Base-by-base conservation (phyloP, 164 flowering plant genomes). In the Tetracentron sinense region DNA sequence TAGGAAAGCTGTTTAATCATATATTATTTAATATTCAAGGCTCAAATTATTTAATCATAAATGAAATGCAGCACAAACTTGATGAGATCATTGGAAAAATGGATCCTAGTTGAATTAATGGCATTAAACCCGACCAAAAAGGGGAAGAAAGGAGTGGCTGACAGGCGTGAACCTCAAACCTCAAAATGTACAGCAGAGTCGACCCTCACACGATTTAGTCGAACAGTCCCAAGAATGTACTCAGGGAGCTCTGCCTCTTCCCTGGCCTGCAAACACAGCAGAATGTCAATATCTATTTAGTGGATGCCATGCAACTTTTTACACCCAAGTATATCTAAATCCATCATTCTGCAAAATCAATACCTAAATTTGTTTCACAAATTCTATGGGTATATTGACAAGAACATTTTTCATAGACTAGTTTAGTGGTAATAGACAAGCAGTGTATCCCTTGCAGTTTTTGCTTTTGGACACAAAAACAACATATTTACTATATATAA, bases 171-270 rank as follows among this genome's bases (percentile, higher is more conserved):
- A 51, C 67, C 66, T 72, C 81, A 79, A 64, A n/a, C 67, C 64
- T 71, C 74, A 21, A 77, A 73, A 17, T 68, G 65, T 52, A 82
- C 79, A 72, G 98, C 98, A 62, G 95, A 76, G 4, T 91, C 93
- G 12, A 67, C 83, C 64, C 60, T 82, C 31, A 94, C 62, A 31
- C 89, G 87, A 54, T 81, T 94, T 59, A 94, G 73, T 53, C 96
- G 76, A 64, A 89, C 96, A 30, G 97, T 87, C 30, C 98, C 98
- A 58, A 94, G 91, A 76, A 94, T 81, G 73, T 82, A 86, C 64
- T 91, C 99, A 0, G 99, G 99, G 60, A 94, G 78, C 56, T 94
- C 97, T 17, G 47, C 66, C 72, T 83, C 96, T 66, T 91, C 96
- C 73, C 77, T 85, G 33, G 85, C 98, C 98, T 93, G 89, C 70